Conservation (phyloP, 768 basidiomycete species). For the Asterophora parasitica region DNA sequence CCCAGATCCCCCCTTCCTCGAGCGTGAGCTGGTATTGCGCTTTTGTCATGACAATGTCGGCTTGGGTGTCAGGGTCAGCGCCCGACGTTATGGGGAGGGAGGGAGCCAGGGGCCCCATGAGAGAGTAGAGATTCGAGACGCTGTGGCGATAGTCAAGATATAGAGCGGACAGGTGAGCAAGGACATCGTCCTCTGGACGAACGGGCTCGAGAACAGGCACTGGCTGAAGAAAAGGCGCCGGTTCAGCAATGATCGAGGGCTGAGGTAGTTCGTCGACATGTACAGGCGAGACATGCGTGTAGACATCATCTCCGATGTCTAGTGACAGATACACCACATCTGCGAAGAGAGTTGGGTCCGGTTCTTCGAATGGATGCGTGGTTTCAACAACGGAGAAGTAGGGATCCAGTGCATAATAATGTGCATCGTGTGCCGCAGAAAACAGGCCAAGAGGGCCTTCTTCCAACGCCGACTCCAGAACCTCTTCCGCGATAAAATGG, state of each 20-base stretch:
- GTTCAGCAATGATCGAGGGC: not conserved
- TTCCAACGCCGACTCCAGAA: not conserved
- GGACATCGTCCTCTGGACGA: not conserved
- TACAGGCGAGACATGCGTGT: constrained; percentile 2
- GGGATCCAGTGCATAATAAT: not conserved
- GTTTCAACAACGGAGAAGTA: not conserved
- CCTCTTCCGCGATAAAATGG: constrained; percentile 6
- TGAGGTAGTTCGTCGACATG: constrained; percentile 4
- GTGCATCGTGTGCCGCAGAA: constrained; percentile 3
- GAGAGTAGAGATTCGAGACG: constrained; percentile 37
- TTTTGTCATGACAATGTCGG: constrained; percentile 54
- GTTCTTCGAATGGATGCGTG: constrained; percentile 6
- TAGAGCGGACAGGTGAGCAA: constrained; percentile 34
- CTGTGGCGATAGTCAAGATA: constrained; percentile 48
- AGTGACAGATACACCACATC: not conserved
- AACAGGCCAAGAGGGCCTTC: constrained; percentile 2
- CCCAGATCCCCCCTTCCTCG: constrained; percentile 63
- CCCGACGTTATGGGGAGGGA: constrained; percentile 10
- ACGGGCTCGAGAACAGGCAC: not conserved
- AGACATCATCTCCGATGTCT: constrained; percentile 5
- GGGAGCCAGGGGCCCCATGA: constrained; percentile 25
- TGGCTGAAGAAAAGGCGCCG: too few species aligned
- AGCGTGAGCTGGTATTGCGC: constrained; percentile 53
- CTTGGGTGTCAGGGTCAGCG: constrained; percentile 27
- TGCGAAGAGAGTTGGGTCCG: not conserved